Percentiles rank a stretch among this genome's conserved stretches.
Evolutionary conservation across 345 rosid species (phyloP).

Genomic region (Aquilaria malaccensis): DNA sequence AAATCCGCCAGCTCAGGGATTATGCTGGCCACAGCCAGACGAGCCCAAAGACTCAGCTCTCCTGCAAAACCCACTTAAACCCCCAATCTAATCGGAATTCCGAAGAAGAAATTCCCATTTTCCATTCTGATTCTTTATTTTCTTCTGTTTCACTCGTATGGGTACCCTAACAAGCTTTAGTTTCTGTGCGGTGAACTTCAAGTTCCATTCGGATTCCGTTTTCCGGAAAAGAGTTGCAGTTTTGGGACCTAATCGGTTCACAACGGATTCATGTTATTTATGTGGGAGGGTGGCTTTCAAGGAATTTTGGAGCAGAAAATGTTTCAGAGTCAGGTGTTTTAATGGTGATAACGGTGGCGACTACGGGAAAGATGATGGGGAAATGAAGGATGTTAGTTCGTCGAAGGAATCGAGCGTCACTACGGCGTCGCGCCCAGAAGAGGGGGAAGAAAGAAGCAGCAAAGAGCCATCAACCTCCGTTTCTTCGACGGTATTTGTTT

Average conservation of each 20-base stretch:
- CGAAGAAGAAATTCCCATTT: not conserved
- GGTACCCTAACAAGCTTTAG: constrained; percentile 61
- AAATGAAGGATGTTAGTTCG: constrained; percentile 14
- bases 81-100: no score
- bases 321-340: constrained; percentile 28
- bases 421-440: constrained; percentile 29
- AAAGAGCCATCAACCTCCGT: constrained; percentile 32
- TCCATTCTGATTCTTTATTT: not conserved
- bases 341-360: constrained; percentile 20
- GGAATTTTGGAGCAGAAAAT: constrained; percentile 15
- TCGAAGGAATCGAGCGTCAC: constrained; percentile 32
- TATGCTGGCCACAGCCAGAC: no score
- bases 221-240: constrained; percentile 16
- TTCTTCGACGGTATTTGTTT: constrained; percentile 44
- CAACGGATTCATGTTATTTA: constrained; percentile 21
- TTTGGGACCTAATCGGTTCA: constrained; percentile 12
- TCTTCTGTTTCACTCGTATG: constrained; percentile 20
- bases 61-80: no score
- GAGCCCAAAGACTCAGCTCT: no score
- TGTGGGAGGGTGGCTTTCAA: constrained; percentile 19
- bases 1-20: no score
- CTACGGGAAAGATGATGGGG: constrained; percentile 13
- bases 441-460: constrained; percentile 27
- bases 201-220: constrained; percentile 22
- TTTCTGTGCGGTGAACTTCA: constrained; percentile 30